Base-by-base conservation (phyloP, 2,329 filamentous ascomycete species). In the Aspergillus fumigatiaffinis region DNA sequence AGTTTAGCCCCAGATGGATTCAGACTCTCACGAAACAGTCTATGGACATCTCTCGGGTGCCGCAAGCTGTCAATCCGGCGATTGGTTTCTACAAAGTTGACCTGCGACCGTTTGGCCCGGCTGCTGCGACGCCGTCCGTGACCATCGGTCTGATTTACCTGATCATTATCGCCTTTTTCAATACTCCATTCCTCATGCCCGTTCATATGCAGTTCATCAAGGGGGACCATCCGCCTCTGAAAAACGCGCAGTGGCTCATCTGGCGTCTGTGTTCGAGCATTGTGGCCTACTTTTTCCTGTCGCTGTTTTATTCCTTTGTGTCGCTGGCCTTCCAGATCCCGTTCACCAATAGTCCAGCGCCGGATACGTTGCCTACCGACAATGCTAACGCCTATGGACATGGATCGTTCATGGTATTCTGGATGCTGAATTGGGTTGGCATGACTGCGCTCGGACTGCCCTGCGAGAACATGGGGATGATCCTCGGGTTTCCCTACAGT, bases 111-210 rank as follows among this genome's bases (percentile, higher is more conserved):
- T 87, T 88, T 67, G 72, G 67, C 17, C 84, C 84, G 0, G 76
- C 81, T 5, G 77, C 77, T 1, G 74, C 79, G 0, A 83, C 80
- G 1, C 86, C 85, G 0, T 79, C 84, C 1, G 80, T 87, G 2
- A 82, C 79, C 1, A 85, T 88, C 53, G 85, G 85, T 0, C 71
- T 88, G 28, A 87, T 88, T 63, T 88, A 88, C 66, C 73, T 87
- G 1, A 87, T 88, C 64, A 87, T 88, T 64, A 77, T 88, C 44
- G 83, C 84, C 0, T 88, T 88, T 74, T 87, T 88, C 75, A 84
- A 80, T 28, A 87, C 85, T 69, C 77, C 80, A 0, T 88, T 88
- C 73, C 84, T 87, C 64, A 74, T 88, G 48, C 85, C 85, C 0
- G 82, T 87, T 14, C 84, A 88, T 68, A 79, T 79, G 63, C 80